Evolutionary conservation across 768 basidiomycete genomes (phyloP).

Genomic region (Pleurotus citrinopileatus): DNA sequence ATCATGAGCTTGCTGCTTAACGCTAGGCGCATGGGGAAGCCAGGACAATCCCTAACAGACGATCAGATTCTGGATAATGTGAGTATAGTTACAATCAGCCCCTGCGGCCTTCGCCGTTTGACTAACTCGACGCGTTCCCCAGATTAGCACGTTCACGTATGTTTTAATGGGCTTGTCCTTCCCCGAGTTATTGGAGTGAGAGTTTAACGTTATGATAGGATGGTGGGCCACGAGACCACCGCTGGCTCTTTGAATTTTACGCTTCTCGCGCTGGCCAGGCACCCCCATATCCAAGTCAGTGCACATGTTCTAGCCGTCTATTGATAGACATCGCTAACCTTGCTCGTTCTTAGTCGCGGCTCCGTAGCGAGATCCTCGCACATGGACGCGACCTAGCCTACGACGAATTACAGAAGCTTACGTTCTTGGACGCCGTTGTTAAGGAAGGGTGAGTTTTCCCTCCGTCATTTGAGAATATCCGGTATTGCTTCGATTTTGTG

Average conservation of each 20-base stretch:
- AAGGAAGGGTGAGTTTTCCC: constrained; percentile 32
- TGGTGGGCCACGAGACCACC: constrained; percentile 43
- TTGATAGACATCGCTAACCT: too few relatives aligned
- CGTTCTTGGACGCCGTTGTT: constrained; percentile 38
- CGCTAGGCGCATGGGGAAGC: constrained; percentile 3
- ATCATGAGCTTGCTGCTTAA: constrained; percentile 24
- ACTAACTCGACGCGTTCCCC: background rate
- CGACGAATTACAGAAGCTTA: constrained; percentile 34
- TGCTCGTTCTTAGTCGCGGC: constrained; percentile 19
- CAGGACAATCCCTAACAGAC: constrained; percentile 16
- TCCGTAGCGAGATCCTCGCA: constrained; percentile 35
- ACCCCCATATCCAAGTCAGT: constrained; percentile 29
- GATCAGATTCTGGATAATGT: constrained; percentile 26
- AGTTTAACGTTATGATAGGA: constrained; percentile 17
- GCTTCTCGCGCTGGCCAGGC: constrained; percentile 34
- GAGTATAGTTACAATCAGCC: background rate
- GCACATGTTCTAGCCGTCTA: background rate
- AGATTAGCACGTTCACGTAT: constrained; percentile 33
- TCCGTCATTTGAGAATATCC: background rate
- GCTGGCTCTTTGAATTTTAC: constrained; percentile 32
- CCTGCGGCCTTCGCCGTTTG: background rate
- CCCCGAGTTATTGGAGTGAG: background rate
- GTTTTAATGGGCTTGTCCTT: constrained; percentile 1
- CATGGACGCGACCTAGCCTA: constrained; percentile 29
- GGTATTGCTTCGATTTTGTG: too few relatives aligned